These are phyloP conservation scores for Beta macrorhiza DNA, from an alignment of 179 eudicot species.

Conservation along the genomic window DNA sequence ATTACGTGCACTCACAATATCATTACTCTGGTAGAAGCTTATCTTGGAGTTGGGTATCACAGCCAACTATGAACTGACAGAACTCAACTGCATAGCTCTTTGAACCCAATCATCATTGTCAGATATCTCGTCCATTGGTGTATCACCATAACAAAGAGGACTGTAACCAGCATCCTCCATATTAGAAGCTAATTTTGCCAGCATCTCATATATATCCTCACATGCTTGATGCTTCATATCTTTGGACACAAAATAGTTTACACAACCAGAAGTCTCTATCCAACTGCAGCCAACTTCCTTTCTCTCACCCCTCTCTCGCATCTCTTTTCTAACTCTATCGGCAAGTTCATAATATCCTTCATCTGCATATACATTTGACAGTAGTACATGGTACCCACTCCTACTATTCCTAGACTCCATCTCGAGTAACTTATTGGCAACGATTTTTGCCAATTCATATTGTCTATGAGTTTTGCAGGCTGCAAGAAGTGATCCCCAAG, in stretches of 20 bases:
- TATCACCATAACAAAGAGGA: conserved; percentile 20
- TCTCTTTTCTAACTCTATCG: conserved; percentile 47
- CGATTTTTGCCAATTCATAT: conserved; percentile 55
- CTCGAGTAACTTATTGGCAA: conserved; percentile 49
- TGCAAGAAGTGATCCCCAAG: conserved; percentile 73
- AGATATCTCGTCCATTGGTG: conserved; percentile 17
- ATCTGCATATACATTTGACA: conserved; percentile 62
- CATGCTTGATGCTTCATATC: conserved; percentile 45
- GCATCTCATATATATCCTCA: conserved; percentile 39
- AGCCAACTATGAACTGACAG: not conserved
- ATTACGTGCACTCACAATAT: not conserved
- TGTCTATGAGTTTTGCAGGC: conserved; percentile 54
- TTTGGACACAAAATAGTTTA: conserved; percentile 47
- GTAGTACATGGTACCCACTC: conserved; percentile 55
- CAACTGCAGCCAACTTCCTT: conserved; percentile 70
- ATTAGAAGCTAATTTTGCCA: conserved; percentile 39
- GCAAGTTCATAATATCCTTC: conserved; percentile 66
- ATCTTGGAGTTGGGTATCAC: not conserved
- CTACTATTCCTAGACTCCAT: conserved; percentile 35
- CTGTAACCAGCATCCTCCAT: conserved; percentile 39
- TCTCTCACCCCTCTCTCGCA: conserved; percentile 46
- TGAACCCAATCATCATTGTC: conserved; percentile 17
- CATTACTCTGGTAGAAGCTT: not conserved
- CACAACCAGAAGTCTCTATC: conserved; percentile 52
- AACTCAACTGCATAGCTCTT: not conserved